phyloP scores from a whole-genome alignment of 805 yeast species.

The Wickerhamiella kazuoi region DNA sequence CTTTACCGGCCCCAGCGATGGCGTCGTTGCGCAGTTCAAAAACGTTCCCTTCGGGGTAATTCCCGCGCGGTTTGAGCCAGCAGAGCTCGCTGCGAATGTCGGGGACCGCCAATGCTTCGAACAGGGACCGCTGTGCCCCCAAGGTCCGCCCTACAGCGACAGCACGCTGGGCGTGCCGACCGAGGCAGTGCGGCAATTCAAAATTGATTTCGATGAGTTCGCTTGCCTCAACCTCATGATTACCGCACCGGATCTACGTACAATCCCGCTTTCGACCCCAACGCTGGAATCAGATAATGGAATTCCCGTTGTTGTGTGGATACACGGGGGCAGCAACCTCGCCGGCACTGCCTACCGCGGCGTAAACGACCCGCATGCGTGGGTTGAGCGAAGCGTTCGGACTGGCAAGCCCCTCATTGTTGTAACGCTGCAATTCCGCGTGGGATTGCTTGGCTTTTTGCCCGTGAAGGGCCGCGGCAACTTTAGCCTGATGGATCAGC shows the following conservation, averaged over 20 bases:
- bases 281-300: background rate
- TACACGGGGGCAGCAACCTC: constrained; percentile 24
- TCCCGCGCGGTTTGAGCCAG: constrained; percentile 5
- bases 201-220: constrained; percentile 16
- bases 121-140: constrained; percentile 14
- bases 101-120: constrained; percentile 7
- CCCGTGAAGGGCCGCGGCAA: constrained; percentile 23
- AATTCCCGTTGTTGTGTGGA: constrained; percentile 23
- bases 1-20: constrained; percentile 3
- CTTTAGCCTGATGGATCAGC: constrained; percentile 32
- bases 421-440: constrained; percentile 25
- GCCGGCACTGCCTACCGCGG: constrained; percentile 21
- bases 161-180: constrained; percentile 8
- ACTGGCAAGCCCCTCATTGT: constrained; percentile 19
- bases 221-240: constrained; percentile 19
- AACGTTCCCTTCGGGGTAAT: constrained; percentile 9
- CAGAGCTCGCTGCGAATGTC: constrained; percentile 2
- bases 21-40: constrained; percentile 7
- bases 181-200: constrained; percentile 8
- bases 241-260: constrained; percentile 6
- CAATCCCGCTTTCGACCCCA: too few species aligned
- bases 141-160: constrained; percentile 9
- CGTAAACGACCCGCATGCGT: constrained; percentile 15
- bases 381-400: constrained; percentile 13
- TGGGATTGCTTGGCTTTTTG: constrained; percentile 25